phyloP scores from a whole-genome alignment of 352 stramenopile species.

The Globisporangium solare region DNA sequence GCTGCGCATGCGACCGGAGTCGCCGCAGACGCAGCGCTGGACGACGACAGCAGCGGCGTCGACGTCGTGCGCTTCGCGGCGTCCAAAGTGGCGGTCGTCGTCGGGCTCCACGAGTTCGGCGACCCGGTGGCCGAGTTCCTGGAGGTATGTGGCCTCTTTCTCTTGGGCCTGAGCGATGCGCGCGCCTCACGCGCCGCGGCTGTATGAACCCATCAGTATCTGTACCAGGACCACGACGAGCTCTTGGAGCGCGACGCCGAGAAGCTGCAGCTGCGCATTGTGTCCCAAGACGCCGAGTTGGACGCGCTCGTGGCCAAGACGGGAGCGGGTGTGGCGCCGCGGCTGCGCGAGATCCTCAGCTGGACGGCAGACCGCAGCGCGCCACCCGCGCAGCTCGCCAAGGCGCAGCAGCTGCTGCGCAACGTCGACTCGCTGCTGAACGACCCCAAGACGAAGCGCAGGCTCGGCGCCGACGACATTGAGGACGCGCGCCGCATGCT shows the following conservation, averaged over 20 bases:
- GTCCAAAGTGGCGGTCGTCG: conserved; percentile 63
- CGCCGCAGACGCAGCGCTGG: neutral
- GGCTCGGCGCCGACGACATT: conserved; percentile 34
- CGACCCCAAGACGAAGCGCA: conserved; percentile 34
- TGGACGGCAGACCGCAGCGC: conserved; percentile 36
- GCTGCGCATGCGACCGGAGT: neutral
- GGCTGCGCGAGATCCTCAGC: conserved; percentile 42
- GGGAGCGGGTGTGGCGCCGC: conserved; percentile 22
- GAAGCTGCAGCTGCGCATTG: conserved; percentile 34
- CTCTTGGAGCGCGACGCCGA: conserved; percentile 43
- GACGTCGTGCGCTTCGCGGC: conserved; percentile 53
- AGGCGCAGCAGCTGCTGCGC: conserved; percentile 29
- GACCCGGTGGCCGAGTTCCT: conserved; percentile 44
- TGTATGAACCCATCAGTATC: conserved; percentile 25
- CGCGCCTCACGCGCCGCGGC: neutral
- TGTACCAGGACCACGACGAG: conserved; percentile 66
- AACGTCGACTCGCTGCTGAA: conserved; percentile 39
- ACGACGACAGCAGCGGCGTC: neutral
- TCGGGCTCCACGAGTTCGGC: conserved; percentile 70
- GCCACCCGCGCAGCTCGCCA: conserved; percentile 22
- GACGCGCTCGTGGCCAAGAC: conserved; percentile 46
- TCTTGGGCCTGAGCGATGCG: neutral
- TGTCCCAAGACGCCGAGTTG: conserved; percentile 60
- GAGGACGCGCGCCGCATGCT: conserved; percentile 36
- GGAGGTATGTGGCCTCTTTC: conserved; percentile 18